Evolutionary conservation across 441 rosid species (phyloP).

Genomic region (Mallotus repandus): DNA sequence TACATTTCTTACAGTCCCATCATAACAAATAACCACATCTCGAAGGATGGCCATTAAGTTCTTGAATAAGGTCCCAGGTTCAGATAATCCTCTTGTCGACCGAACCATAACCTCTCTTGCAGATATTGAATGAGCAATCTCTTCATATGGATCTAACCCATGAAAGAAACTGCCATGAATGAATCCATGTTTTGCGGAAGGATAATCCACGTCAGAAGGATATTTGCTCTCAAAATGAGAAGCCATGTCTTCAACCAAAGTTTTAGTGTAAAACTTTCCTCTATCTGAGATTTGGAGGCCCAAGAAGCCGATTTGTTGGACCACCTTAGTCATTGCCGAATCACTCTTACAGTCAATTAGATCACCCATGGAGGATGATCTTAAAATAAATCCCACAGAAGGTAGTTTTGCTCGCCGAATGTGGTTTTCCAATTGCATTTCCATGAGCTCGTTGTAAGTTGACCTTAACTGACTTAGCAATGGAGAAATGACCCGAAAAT

Average conservation of each 20-base stretch:
- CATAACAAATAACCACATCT: slow-evolving; percentile 83
- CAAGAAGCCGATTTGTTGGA: slow-evolving; percentile 76
- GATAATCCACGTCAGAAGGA: slow-evolving; percentile 49
- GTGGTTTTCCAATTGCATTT: slow-evolving; percentile 69
- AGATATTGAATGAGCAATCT: slow-evolving; percentile 79
- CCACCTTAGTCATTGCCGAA: slow-evolving; percentile 60
- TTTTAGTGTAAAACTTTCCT: slow-evolving; percentile 77
- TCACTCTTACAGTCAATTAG: slow-evolving; percentile 79
- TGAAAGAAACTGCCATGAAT: slow-evolving; percentile 68
- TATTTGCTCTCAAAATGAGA: slow-evolving; percentile 57
- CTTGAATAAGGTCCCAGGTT: slow-evolving; percentile 93
- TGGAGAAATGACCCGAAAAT: slow-evolving; percentile 42
- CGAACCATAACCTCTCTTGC: slow-evolving; percentile 87
- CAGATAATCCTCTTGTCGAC: slow-evolving; percentile 88
- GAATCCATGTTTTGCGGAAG: slow-evolving; percentile 75
- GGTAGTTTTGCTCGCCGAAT: slow-evolving; percentile 50
- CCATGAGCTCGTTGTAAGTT: slow-evolving; percentile 58
- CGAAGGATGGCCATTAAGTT: slow-evolving; percentile 97
- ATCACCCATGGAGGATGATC: slow-evolving; percentile 62
- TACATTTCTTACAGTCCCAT: slow-evolving; percentile 87
- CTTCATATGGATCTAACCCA: slow-evolving; percentile 94
- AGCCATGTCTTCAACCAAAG: slow-evolving; percentile 76
- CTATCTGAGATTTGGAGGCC: slow-evolving; percentile 78
- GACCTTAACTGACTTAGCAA: slow-evolving; percentile 56
- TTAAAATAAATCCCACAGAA: slow-evolving; percentile 54